Percentiles rank a stretch among this genome's conserved stretches.
Conservation (phyloP, 345 rosid species). For the Syzygium grande region DNA sequence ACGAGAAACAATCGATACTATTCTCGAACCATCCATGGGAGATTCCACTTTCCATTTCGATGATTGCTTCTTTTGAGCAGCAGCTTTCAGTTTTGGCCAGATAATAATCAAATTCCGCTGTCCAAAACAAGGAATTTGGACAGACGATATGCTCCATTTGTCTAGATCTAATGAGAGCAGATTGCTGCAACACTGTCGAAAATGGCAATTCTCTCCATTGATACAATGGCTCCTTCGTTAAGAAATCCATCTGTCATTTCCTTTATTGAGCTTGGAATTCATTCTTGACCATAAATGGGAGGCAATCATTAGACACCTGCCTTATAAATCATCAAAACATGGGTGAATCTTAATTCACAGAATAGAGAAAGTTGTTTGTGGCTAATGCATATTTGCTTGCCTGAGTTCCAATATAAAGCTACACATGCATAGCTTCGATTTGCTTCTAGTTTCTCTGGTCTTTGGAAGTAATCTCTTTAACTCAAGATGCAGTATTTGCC, state of each 20-base stretch:
- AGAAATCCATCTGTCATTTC: not conserved
- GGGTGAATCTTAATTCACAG: not conserved
- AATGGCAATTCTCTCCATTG: not conserved
- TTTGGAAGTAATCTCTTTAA: not conserved
- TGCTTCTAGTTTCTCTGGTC: not conserved
- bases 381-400: not conserved
- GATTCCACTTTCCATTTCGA: not conserved
- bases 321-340: not conserved
- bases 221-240: not conserved
- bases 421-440: not conserved
- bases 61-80: not conserved
- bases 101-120: not conserved
- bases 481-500: not conserved
- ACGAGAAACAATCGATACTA: not conserved
- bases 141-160: not conserved
- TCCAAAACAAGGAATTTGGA: not conserved
- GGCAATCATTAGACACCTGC: too few species aligned
- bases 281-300: not conserved
- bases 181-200: not conserved
- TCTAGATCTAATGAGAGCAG: not conserved
- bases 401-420: not conserved
- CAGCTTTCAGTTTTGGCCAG: not conserved
- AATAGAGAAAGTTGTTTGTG: not conserved
- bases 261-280: not conserved
- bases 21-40: not conserved